phyloP scores from a whole-genome alignment of 768 basidiomycete species.

The Collybia sp. region DNA sequence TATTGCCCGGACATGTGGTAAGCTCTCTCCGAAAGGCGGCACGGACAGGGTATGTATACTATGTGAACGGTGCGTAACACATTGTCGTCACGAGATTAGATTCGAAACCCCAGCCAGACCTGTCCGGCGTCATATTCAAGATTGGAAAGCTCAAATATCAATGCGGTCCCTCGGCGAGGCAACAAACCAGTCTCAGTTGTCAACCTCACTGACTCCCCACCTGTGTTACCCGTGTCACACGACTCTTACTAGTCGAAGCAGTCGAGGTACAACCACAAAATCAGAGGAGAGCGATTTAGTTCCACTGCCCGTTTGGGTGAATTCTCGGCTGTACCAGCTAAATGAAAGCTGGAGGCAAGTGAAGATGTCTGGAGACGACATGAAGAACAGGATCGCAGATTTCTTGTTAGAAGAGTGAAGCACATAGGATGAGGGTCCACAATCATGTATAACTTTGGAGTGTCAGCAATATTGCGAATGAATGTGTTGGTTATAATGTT shows the following conservation, averaged over 20 bases:
- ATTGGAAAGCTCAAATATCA: slow-evolving; percentile 73
- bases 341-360: slow-evolving; percentile 25
- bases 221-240: slow-evolving; percentile 60
- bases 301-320: slow-evolving; percentile 32
- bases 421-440: too few relatives aligned
- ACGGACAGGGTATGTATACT: slow-evolving; percentile 48
- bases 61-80: slow-evolving; percentile 55
- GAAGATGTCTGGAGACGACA: slow-evolving; percentile 22
- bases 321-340: slow-evolving; percentile 4
- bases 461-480: too few relatives aligned
- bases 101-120: slow-evolving; percentile 35
- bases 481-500: too few relatives aligned
- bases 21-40: slow-evolving; percentile 63
- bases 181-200: slow-evolving; percentile 11
- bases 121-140: slow-evolving; percentile 57
- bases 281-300: slow-evolving; percentile 7
- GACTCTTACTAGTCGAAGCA: slow-evolving; percentile 49
- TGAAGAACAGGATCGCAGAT: slow-evolving; percentile 31
- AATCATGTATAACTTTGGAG: too few relatives aligned
- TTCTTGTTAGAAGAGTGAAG: slow-evolving; percentile 33
- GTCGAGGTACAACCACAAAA: slow-evolving; percentile 25
- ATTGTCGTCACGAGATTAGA: neutral
- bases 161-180: slow-evolving; percentile 48
- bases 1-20: slow-evolving; percentile 75
- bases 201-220: slow-evolving; percentile 24